Base-by-base conservation (phyloP, 495 filamentous ascomycete genomes). In the Neurospora sp. region DNA sequence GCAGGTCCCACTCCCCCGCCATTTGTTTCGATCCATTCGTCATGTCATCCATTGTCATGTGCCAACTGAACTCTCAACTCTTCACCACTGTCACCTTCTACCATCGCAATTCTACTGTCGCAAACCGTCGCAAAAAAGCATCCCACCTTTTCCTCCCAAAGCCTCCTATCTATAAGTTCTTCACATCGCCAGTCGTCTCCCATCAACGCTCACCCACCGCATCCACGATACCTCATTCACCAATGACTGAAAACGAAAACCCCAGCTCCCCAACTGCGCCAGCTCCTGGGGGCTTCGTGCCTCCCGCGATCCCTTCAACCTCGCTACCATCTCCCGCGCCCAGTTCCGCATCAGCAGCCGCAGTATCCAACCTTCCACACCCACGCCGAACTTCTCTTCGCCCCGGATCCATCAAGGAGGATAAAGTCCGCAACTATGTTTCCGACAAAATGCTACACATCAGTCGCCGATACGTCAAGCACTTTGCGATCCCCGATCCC, bases 361-460 rank as follows among this genome's bases (percentile, higher is more conserved):
- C 80, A 0, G 76, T 79, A 6, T 81, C 86, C 0, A 74, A 77
- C 5, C 85, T 95, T 5, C 92, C 92, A 2, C 86, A 86, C 69
- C 89, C 90, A 4, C 89, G 93, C 72, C 79, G 83, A 31, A 85
- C 86, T 23, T 89, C 93, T 0, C 82, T 96, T 8, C 86, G 85
- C 39, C 82, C 92, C 0, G 94, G 94, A 2, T 92, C 92, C 0
- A 79, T 82, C 9, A 96, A 94, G 79, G 94, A 97, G 80, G 90
- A 89, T 72, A 84, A 86, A n/a, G 88, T 93, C 62, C 89, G 94
- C 73, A 84, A 89, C 39, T 90, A 92, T 81, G 86, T 94, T 4
- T 89, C 92, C 69, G 82, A 85, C 14, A 85, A 82, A 16, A 82
- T 96, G 66, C 76, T 90, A 18, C 81, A 87, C 62, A 88, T 94